A percentile compares a stretch with the other conserved stretches of the same genome.
phyloP scores from a whole-genome alignment of 306 rosid genomes.

The Oxytropis ochrocephala region DNA sequence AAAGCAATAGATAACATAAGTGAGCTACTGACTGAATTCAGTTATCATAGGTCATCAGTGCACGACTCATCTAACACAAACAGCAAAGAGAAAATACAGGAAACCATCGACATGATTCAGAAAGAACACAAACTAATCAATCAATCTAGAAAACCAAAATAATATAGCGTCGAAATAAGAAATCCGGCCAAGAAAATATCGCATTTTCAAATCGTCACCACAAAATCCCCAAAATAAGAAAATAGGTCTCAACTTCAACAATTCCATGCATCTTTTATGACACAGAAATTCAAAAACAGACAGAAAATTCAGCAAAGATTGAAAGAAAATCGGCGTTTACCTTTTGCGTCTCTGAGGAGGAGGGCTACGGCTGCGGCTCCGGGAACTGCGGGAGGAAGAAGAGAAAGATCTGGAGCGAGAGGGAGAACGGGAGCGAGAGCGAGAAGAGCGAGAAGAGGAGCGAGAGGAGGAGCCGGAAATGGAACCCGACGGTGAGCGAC shows the following conservation, averaged over 20 bases:
- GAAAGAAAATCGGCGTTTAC: not conserved
- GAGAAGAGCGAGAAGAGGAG: no score
- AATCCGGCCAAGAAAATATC: not conserved
- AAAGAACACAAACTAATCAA: not conserved
- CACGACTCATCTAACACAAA: not conserved
- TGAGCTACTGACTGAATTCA: not conserved
- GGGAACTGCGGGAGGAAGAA: no score
- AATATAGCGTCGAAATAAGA: not conserved
- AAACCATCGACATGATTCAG: not conserved
- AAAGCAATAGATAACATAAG: not conserved
- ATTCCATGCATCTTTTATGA: not conserved
- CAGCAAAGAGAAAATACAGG: not conserved
- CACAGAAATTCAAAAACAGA: not conserved
- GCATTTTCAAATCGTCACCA: not conserved
- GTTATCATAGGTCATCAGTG: not conserved
- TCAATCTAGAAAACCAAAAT: not conserved
- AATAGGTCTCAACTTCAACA: not conserved
- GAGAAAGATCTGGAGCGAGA: no score
- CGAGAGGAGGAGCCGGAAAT: constrained; percentile 27
- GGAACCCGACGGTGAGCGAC: constrained; percentile 88
- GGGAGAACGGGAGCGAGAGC: no score
- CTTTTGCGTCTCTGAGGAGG: no score
- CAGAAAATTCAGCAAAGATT: not conserved
- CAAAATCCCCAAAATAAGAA: not conserved
- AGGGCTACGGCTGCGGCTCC: no score